phyloP scores from a whole-genome alignment of 768 basidiomycete genomes.

The Russula sp. region DNA sequence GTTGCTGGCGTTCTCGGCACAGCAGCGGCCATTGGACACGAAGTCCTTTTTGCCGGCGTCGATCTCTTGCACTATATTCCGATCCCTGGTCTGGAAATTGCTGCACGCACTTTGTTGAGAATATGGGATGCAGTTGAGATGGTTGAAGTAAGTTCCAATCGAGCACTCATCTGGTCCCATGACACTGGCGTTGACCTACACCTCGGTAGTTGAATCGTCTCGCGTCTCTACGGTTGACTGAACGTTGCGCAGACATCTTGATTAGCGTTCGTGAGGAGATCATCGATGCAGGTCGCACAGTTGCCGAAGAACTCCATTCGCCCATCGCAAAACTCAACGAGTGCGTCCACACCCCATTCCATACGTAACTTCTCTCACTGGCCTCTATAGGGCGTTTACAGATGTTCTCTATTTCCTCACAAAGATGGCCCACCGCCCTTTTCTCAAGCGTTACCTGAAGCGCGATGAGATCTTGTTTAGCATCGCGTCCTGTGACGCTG shows the following conservation, averaged over 20 bases:
- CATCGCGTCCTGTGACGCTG: constrained; percentile 51
- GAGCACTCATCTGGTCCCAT: not conserved
- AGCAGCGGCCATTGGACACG: constrained; percentile 44
- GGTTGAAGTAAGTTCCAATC: constrained; percentile 48
- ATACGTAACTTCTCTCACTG: constrained; percentile 13
- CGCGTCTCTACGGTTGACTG: constrained; percentile 65
- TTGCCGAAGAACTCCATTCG: constrained; percentile 47
- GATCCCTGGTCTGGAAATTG: constrained; percentile 52
- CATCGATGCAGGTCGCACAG: constrained; percentile 51
- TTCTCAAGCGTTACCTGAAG: constrained; percentile 74
- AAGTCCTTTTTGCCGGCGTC: constrained; percentile 42
- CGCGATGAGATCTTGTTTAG: constrained; percentile 62
- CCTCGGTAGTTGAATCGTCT: constrained; percentile 58
- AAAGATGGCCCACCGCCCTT: constrained; percentile 63
- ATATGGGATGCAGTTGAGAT: constrained; percentile 65
- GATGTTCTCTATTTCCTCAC: constrained; percentile 50
- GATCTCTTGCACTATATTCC: constrained; percentile 53
- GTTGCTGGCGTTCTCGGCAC: constrained; percentile 42
- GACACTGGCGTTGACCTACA: not conserved
- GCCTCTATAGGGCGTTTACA: constrained; percentile 41
- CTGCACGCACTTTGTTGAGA: constrained; percentile 49
- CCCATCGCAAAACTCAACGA: constrained; percentile 53
- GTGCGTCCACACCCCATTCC: constrained; percentile 38
- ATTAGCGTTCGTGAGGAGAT: constrained; percentile 63
- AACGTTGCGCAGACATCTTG: constrained; percentile 68